phyloP scores from a whole-genome alignment of 495 filamentous ascomycete species.

The Hypoxylon intermedium region DNA sequence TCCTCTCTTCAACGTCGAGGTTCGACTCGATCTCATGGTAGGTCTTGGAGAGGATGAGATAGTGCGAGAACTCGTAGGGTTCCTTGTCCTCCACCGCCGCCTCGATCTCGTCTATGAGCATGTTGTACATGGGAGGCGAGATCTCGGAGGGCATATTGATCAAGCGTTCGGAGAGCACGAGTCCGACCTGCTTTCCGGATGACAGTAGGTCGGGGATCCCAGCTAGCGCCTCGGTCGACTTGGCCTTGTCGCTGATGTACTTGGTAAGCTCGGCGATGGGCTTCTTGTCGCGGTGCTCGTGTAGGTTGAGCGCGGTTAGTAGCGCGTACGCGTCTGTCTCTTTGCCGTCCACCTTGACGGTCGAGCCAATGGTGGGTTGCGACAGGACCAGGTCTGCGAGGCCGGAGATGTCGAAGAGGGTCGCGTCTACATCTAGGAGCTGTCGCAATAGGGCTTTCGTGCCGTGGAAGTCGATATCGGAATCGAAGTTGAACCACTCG shows the following conservation, averaged over 20 bases:
- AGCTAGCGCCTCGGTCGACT: slow-evolving; percentile 59
- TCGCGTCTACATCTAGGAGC: slow-evolving; percentile 87
- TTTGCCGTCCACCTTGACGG: slow-evolving; percentile 93
- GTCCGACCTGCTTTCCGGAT: slow-evolving; percentile 65
- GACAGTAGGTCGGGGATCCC: slow-evolving; percentile 63
- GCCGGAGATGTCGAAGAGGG: slow-evolving; percentile 84
- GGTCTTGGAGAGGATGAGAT: slow-evolving; percentile 86
- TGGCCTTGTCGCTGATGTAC: slow-evolving; percentile 73
- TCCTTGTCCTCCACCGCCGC: slow-evolving; percentile 90
- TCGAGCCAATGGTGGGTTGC: slow-evolving; percentile 88
- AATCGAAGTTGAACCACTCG: slow-evolving; percentile 96
- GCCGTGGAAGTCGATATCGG: slow-evolving; percentile 91
- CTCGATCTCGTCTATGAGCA: slow-evolving; percentile 91
- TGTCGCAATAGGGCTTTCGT: slow-evolving; percentile 89
- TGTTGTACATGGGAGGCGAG: slow-evolving; percentile 93
- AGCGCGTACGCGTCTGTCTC: slow-evolving; percentile 96
- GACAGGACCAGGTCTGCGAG: slow-evolving; percentile 87
- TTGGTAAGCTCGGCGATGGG: slow-evolving; percentile 70
- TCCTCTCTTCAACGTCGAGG: slow-evolving; percentile 71
- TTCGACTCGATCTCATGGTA: slow-evolving; percentile 87
- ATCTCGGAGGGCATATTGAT: slow-evolving; percentile 95
- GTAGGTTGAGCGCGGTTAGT: slow-evolving; percentile 84
- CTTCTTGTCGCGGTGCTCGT: slow-evolving; percentile 78
- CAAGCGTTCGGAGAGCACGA: slow-evolving; percentile 87
- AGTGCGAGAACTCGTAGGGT: slow-evolving; percentile 92